Evolutionary conservation across 2,329 filamentous ascomycete genomes (phyloP), one percentile per base, ranked within the genome.

Genomic region (Apiospora malaysiana): DNA sequence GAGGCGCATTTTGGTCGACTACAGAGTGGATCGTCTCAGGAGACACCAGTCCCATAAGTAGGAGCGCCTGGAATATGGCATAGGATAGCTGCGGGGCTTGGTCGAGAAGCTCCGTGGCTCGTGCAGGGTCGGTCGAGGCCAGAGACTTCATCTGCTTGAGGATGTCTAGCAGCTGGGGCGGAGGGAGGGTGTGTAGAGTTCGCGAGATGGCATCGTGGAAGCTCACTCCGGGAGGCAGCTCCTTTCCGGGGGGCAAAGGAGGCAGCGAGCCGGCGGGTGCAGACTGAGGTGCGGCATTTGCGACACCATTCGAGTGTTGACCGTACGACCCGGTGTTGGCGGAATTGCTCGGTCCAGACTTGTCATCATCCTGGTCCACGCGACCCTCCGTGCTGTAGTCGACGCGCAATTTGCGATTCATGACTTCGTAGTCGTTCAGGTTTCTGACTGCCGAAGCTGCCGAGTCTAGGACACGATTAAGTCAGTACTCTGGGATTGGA

Each of bases 361-460:
- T 73, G 25, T 74, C 71, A 73, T 87, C 89, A 70, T 92, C 90
- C 72, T 91, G 91, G 73, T 88, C 88, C 63, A 90, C 92, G 76
- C 92, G 92, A 74, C 94, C 94, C 80, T 98, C 95, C 81, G 97
- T 97, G 71, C 94, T 96, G 83, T 97, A 99, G 82, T 98, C 96
- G 70, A 99, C 96, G 72, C 95, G 90, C 74, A 99, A 88, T 82
- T 97, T 97, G 77, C 96, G 90, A 70, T 94, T 94, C 91, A 97
- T 97, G 79, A 98, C 91, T 81, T 98, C 95, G 83, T 94, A 92
- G 81, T 97, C 94, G 84, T 98, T 97, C 69, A 98, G 85, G 80
- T 99, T 98, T 76, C 95, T 92, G 66, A 98, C 95, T 2, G 96
- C 96, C 2, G 94, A 97, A 47, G 95, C 94, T 43, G 96, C 96